phyloP scores from a whole-genome alignment of 768 basidiomycete genomes.

The Kondoa subrosea region DNA sequence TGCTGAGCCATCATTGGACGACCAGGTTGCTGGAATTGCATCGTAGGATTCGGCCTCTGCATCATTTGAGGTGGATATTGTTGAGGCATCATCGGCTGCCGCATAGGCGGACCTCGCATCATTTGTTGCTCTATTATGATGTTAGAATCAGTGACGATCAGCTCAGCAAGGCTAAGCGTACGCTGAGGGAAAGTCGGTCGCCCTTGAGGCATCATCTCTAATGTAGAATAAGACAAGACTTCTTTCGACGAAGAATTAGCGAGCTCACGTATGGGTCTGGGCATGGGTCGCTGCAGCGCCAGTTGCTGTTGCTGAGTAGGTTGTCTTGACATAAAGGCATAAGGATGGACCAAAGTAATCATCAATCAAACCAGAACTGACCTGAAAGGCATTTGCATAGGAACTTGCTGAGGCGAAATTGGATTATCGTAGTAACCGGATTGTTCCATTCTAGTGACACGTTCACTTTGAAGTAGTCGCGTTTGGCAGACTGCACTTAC shows the following conservation, averaged over 20 bases:
- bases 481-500: background rate
- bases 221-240: background rate
- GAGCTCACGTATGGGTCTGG: background rate
- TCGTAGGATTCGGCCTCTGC: background rate
- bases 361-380: too few species aligned
- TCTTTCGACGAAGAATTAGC: background rate
- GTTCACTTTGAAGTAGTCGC: background rate
- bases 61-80: background rate
- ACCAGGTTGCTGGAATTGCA: background rate
- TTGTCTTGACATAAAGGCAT: too few species aligned
- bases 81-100: background rate
- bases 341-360: too few species aligned
- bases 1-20: background rate
- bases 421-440: background rate
- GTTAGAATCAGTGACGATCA: background rate
- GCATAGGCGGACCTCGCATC: background rate
- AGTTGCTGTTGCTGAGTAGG: background rate
- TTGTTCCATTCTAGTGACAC: background rate
- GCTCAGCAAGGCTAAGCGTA: too few species aligned
- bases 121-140: background rate
- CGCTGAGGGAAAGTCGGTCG: too few species aligned
- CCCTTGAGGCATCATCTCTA: background rate
- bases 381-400: too few species aligned
- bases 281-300: background rate
- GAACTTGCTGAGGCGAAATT: too few species aligned